phyloP scores from a whole-genome alignment of 768 basidiomycete species.

The Pisolithus tinctorius region DNA sequence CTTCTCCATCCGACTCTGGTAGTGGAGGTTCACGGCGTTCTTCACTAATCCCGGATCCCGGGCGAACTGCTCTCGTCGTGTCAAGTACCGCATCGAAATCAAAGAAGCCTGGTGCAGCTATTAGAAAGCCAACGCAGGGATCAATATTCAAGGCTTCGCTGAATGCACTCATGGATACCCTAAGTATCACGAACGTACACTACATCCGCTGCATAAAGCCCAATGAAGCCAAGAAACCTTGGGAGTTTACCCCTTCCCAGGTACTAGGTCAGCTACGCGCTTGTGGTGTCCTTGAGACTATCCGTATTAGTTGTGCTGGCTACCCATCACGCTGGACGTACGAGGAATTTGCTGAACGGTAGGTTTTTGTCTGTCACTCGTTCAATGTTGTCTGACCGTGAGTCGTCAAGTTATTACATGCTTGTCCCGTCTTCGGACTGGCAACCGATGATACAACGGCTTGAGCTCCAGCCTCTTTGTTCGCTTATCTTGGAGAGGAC shows the following conservation, averaged over 20 bases:
- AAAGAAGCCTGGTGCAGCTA: slow-evolving; percentile 61
- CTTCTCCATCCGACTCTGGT: slow-evolving; percentile 70
- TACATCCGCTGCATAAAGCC: slow-evolving; percentile 99
- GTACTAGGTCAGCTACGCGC: slow-evolving; percentile 92
- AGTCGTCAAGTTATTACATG: slow-evolving; percentile 81
- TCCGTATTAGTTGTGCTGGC: slow-evolving; percentile 96
- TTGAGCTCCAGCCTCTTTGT: slow-evolving; percentile 79
- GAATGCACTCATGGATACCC: slow-evolving; percentile 92
- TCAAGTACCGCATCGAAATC: slow-evolving; percentile 34
- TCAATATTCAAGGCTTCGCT: slow-evolving; percentile 97
- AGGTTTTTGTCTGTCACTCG: slow-evolving; percentile 18
- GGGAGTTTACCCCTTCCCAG: slow-evolving; percentile 95
- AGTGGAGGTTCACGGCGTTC: slow-evolving; percentile 74
- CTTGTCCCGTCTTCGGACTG: slow-evolving; percentile 83
- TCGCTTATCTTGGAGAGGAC: slow-evolving; percentile 77
- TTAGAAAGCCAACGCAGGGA: slow-evolving; percentile 93
- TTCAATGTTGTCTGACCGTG: slow-evolving; percentile 11
- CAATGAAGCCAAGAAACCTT: slow-evolving; percentile 92
- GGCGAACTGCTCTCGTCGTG: slow-evolving; percentile 64
- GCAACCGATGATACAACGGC: slow-evolving; percentile 75
- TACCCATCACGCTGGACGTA: slow-evolving; percentile 99
- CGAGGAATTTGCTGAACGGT: slow-evolving; percentile 98
- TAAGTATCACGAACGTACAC: slow-evolving; percentile 95
- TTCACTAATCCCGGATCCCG: slow-evolving; percentile 84
- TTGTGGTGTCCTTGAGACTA: slow-evolving; percentile 98